These are phyloP conservation scores for Balakata baccata DNA, from an alignment of 345 rosid species.

Conservation along the genomic window DNA sequence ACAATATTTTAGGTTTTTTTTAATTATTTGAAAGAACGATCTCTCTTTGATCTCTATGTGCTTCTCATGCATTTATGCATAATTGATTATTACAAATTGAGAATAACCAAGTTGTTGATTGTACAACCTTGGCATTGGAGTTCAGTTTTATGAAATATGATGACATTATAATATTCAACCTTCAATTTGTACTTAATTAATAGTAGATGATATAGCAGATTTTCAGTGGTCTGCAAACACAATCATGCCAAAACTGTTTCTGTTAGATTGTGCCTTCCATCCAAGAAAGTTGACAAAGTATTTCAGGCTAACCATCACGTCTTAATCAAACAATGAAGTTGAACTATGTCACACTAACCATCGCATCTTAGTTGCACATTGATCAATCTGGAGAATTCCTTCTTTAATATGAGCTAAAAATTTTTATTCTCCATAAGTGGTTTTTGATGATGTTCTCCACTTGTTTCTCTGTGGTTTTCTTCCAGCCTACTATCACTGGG, in stretches of 20 bases:
- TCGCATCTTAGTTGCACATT: neutral
- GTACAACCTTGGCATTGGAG: neutral
- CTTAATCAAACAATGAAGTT: neutral
- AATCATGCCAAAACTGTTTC: neutral
- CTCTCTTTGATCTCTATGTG: neutral
- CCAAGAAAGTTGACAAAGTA: neutral
- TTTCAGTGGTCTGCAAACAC: neutral
- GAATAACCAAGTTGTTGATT: neutral
- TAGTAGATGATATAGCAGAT: neutral
- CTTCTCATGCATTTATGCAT: neutral
- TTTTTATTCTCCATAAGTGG: neutral
- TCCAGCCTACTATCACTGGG: slow-evolving; percentile 73
- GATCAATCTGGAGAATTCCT: neutral
- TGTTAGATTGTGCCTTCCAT: neutral
- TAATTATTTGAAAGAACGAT: neutral
- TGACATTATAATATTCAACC: neutral
- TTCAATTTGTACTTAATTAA: neutral
- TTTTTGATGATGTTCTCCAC: neutral
- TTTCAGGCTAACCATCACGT: neutral
- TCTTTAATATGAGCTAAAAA: neutral
- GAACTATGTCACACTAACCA: neutral
- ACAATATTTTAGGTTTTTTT: too few species aligned
- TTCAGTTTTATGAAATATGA: neutral
- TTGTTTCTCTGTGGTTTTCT: slow-evolving; percentile 21
- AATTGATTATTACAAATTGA: neutral